Percentiles rank a stretch among this genome's conserved stretches.
These are phyloP conservation scores for Pachyrhizus erosus DNA, from an alignment of 306 rosid genomes.

Conservation along the genomic window DNA sequence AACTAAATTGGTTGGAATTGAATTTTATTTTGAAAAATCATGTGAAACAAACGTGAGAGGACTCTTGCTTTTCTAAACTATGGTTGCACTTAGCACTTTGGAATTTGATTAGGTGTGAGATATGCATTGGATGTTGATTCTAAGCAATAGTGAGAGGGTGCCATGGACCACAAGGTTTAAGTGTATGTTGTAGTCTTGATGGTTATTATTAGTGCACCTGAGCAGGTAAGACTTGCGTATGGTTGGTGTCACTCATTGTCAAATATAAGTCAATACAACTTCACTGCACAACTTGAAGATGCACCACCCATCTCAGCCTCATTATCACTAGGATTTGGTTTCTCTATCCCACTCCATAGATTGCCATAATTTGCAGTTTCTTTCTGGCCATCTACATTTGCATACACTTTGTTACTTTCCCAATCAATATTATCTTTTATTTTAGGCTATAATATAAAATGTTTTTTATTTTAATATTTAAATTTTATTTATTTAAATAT, in stretches of 20 bases:
- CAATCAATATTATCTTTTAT: background rate
- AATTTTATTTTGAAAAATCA: no score
- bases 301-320: background rate
- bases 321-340: background rate
- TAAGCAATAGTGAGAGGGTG: background rate
- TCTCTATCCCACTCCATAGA: background rate
- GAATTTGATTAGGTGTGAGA: background rate
- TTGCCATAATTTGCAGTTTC: background rate
- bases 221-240: background rate
- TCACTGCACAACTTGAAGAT: background rate
- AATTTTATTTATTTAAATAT: no score
- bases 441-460: no score
- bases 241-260: background rate
- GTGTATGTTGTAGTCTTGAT: background rate
- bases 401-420: background rate
- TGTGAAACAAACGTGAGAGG: no score
- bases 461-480: no score
- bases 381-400: background rate
- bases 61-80: no score
- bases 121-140: background rate
- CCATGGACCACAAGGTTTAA: background rate
- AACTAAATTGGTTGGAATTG: no score
- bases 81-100: background rate
- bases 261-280: background rate
- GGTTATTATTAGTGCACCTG: background rate